Evolutionary conservation across 495 filamentous ascomycete genomes (phyloP).

Genomic region (Talaromyces adpressus): DNA sequence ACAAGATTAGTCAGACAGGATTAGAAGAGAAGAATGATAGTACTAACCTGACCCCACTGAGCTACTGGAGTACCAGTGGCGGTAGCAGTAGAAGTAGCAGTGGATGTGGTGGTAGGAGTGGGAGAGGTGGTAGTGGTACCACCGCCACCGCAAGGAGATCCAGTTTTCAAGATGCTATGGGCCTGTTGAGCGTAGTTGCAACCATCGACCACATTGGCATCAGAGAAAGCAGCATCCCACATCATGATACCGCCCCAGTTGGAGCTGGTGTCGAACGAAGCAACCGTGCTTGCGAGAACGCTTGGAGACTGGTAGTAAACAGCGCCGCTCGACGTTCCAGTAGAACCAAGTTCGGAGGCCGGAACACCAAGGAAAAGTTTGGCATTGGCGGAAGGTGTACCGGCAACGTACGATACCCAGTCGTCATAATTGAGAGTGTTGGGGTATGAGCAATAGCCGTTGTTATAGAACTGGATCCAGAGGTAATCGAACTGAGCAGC

Average conservation of each 20-base stretch:
- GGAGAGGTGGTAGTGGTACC: not conserved
- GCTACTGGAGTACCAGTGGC: constrained; percentile 7
- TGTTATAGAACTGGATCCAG: constrained; percentile 44
- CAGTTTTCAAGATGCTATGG: constrained; percentile 20
- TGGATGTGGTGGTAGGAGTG: not conserved
- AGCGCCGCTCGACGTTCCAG: constrained; percentile 28
- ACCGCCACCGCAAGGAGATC: constrained; percentile 4
- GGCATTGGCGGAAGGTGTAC: constrained; percentile 28
- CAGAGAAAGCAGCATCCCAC: constrained; percentile 44
- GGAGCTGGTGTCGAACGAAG: constrained; percentile 20
- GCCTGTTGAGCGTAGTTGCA: constrained; percentile 37
- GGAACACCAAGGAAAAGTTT: constrained; percentile 45
- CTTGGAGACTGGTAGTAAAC: constrained; percentile 36
- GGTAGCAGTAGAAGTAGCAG: not conserved
- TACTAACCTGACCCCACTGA: constrained; percentile 9
- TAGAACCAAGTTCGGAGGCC: constrained; percentile 31
- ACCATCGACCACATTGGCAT: constrained; percentile 31
- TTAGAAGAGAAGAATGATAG: not conserved
- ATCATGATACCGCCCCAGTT: constrained; percentile 50
- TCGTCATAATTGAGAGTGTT: constrained; percentile 29
- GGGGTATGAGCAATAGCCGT: constrained; percentile 23
- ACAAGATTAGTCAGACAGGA: not conserved
- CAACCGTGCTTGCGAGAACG: constrained; percentile 27
- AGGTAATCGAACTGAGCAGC: constrained; percentile 29
- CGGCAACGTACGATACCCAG: constrained; percentile 37